Conservation (phyloP, 139 green algal genomes). For the Diplosphaera chodatii region DNA sequence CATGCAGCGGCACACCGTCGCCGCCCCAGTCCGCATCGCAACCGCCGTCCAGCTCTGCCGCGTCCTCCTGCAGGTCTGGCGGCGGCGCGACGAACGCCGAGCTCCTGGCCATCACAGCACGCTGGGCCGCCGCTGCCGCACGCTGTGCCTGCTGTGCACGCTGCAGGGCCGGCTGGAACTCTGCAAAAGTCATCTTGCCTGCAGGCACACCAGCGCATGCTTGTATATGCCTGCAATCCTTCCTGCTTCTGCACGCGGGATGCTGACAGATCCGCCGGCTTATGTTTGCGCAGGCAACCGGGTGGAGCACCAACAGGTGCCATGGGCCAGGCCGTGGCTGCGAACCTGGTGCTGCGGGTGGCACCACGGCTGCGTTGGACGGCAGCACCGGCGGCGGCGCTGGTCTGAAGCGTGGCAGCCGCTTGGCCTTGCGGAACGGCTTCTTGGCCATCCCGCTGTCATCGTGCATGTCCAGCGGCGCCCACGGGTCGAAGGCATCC, state of each 20-base stretch:
- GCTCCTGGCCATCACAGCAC: background rate
- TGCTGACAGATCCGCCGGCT: no score
- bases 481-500: conserved; percentile 60
- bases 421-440: conserved; percentile 37
- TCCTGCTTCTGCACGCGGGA: no score
- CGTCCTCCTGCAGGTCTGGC: background rate
- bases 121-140: background rate
- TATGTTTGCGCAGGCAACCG: no score
- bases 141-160: background rate
- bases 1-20: background rate
- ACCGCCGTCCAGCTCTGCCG: background rate
- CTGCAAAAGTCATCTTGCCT: conserved; percentile 8
- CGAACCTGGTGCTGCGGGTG: background rate
- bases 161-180: conserved; percentile 15
- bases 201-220: background rate
- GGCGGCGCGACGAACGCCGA: background rate
- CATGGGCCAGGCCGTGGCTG: no score
- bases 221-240: no score
- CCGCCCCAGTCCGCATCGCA: background rate
- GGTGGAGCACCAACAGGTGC: no score
- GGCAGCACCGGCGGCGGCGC: background rate
- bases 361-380: background rate
- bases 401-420: background rate
- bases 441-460: conserved; percentile 35
- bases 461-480: conserved; percentile 54